A percentile compares a stretch with the other conserved stretches of the same genome.
These are phyloP conservation scores for Ophiostoma perfectum DNA, from an alignment of 2,329 filamentous ascomycete genomes.

Conservation along the genomic window DNA sequence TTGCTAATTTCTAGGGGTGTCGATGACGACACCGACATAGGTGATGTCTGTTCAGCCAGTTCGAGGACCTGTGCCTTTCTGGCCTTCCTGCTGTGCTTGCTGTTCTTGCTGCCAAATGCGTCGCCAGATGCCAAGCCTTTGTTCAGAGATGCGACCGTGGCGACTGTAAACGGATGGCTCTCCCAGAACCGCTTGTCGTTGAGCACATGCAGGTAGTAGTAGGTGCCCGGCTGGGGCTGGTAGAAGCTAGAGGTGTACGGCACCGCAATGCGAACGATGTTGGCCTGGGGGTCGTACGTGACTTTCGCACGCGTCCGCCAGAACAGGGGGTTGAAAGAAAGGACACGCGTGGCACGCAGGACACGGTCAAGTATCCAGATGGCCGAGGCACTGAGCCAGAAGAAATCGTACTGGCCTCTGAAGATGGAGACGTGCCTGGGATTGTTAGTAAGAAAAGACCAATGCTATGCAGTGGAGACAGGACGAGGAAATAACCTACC, in stretches of 20 bases:
- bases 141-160: constrained; percentile 24
- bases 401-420: constrained; percentile 23
- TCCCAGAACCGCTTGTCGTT: constrained; percentile 42
- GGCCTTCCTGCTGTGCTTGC: not conserved
- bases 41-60: constrained; percentile 6
- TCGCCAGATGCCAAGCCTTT: not conserved
- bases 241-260: constrained; percentile 17
- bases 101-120: not conserved
- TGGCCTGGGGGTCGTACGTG: constrained; percentile 22
- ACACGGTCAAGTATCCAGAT: constrained; percentile 28
- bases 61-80: constrained; percentile 8
- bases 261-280: constrained; percentile 23
- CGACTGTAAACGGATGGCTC: constrained; percentile 47
- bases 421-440: constrained; percentile 22
- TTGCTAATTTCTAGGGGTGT: constrained; percentile 10
- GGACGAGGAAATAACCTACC: not conserved
- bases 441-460: not conserved
- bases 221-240: constrained; percentile 38
- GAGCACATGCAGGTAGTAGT: constrained; percentile 43
- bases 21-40: not conserved
- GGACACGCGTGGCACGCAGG: constrained; percentile 30
- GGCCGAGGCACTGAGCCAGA: constrained; percentile 21
- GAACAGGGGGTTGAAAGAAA: constrained; percentile 19
- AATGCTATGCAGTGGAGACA: not conserved
- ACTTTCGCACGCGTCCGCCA: constrained; percentile 17